Conservation (phyloP, 345 rosid species). For the Arabidopsis arenosa region DNA sequence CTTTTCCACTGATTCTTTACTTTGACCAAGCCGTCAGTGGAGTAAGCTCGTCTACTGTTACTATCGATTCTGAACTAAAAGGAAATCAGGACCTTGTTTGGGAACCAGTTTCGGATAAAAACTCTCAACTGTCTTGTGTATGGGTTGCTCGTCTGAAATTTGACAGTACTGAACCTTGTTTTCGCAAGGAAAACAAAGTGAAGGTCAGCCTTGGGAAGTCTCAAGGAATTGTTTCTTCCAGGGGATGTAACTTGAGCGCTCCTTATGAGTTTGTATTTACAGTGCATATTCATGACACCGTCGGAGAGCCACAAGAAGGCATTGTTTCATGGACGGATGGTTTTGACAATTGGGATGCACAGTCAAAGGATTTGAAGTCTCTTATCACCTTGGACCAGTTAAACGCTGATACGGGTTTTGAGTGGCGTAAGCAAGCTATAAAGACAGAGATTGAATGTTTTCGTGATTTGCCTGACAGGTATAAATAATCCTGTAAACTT, state of each 20-base stretch:
- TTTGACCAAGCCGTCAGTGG: constrained; percentile 4
- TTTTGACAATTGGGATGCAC: constrained; percentile 46
- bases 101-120: not conserved
- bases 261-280: constrained; percentile 53
- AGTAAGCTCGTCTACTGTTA: constrained; percentile 1
- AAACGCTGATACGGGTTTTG: constrained; percentile 46
- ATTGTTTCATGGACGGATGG: constrained; percentile 60
- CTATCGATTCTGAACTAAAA: not conserved
- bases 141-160: constrained; percentile 29
- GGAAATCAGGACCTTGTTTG: not conserved
- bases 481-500: constrained; percentile 28
- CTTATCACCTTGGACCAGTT: constrained; percentile 20
- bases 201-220: constrained; percentile 54
- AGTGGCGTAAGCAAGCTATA: constrained; percentile 56
- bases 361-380: constrained; percentile 46
- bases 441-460: constrained; percentile 58
- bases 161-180: constrained; percentile 35
- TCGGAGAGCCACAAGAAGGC: constrained; percentile 21
- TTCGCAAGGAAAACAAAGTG: constrained; percentile 38
- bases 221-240: constrained; percentile 60
- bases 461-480: constrained; percentile 67
- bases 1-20: constrained; percentile 7
- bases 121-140: constrained; percentile 2
- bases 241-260: constrained; percentile 51
- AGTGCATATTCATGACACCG: constrained; percentile 46